Evolutionary conservation across 2,329 filamentous ascomycete genomes (phyloP).

Genomic region (Ceratocystis cubensis): DNA sequence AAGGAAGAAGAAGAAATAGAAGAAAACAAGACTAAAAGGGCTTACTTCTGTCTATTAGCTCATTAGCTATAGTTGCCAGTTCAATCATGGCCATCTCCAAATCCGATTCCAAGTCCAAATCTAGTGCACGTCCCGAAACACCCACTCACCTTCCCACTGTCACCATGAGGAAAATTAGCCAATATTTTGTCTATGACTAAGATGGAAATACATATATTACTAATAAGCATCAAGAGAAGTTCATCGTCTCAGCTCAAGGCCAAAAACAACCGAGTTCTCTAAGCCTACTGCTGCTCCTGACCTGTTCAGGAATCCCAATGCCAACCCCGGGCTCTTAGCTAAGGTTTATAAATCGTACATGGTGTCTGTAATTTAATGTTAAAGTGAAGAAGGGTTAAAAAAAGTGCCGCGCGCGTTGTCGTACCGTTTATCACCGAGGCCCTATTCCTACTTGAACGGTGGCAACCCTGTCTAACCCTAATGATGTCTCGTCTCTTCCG

Average conservation of each 20-base stretch:
- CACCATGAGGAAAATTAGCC: too few relatives aligned
- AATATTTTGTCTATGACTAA: not conserved
- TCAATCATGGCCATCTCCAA: constrained; percentile 2
- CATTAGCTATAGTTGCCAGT: constrained; percentile 6
- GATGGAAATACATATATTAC: not conserved
- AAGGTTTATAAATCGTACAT: not conserved
- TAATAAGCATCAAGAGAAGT: not conserved
- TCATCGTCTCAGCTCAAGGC: not conserved
- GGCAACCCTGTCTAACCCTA: not conserved
- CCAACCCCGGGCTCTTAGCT: not conserved
- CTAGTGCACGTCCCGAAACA: constrained; percentile 1
- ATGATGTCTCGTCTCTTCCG: not conserved
- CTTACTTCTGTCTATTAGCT: not conserved
- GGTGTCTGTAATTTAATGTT: too few relatives aligned
- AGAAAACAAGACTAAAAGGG: not conserved
- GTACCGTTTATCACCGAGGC: not conserved
- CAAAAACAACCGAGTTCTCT: not conserved
- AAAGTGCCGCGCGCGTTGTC: constrained; percentile 2
- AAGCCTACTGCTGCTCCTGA: too few relatives aligned
- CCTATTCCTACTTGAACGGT: not conserved
- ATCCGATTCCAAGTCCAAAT: not conserved
- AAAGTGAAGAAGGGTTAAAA: not conserved
- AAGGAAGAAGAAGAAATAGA: not conserved
- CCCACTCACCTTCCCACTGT: not conserved
- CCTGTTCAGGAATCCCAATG: not conserved